Base-by-base conservation (phyloP, 257 asterid species). In the Handroanthus guayacan region DNA sequence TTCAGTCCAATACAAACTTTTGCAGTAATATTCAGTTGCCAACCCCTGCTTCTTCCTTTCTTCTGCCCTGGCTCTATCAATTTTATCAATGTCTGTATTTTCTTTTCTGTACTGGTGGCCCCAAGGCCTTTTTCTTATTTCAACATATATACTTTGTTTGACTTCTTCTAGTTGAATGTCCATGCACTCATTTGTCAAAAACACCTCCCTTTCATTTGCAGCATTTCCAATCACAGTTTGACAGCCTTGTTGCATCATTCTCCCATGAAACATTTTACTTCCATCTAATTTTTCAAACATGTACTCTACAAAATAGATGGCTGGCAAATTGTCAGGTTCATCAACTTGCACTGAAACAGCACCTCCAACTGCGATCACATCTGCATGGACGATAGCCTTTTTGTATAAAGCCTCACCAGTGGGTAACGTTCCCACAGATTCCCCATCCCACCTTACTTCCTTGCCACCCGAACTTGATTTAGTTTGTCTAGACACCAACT, bases 181-280 rank as follows among this genome's bases (percentile, higher is more conserved):
- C 84, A 66, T 74, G 78, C 99, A 95, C 37, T 88, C 91, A 67
- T 91, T 89, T 58, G 88, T 92, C 87, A 95, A 85, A 86, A 91
- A 95, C 37, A 92, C 7, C 82, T 95, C 99, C 81, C 98, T 88
- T 75, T 91, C 97, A 78, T 87, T 89, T 71, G 89, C 93, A 17
- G 99, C 79, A 76, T 95, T 95, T 79, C 97, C 99, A 62, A 95
- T 88, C 76, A 95, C 89, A 78, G 98, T 95, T 78, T 86, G 84
- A 58, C 90, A 85, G 76, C 97, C 97, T 72, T 84, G 84, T 77
- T 85, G 88, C 97, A 92, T 86, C 84, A 83, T 72, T 76, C 92
- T 77, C 68, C 99, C 99, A 79, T 95, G 98, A 66, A 91, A 84
- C 92, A 91, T 87, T 87, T 95, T 91, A 60, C 72, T 77, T 68